Evolutionary conservation across 768 basidiomycete genomes (phyloP).

Genomic region (Mycena leptocephala): DNA sequence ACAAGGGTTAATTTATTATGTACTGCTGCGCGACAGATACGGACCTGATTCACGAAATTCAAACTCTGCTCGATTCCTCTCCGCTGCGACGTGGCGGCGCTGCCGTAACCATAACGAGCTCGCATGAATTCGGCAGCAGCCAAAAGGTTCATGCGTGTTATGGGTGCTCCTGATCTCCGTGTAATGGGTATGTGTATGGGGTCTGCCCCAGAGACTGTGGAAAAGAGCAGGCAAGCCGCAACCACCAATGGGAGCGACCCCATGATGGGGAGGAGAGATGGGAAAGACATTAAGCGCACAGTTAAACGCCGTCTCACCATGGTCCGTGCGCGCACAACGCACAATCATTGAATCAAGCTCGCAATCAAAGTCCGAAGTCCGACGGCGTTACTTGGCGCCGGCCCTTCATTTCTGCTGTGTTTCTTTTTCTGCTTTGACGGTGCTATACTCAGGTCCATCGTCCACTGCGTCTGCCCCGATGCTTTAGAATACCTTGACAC

Average conservation of each 20-base stretch:
- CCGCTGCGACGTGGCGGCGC: slow-evolving; percentile 11
- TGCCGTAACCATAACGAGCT: slow-evolving; percentile 29
- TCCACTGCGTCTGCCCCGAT: too few relatives aligned
- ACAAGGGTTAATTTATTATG: background rate
- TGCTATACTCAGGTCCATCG: too few relatives aligned
- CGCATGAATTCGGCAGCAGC: slow-evolving; percentile 30
- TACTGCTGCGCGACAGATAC: background rate
- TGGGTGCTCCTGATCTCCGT: background rate
- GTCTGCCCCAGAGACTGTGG: slow-evolving; percentile 16
- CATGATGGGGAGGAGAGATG: slow-evolving; percentile 10
- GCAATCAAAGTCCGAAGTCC: too few relatives aligned
- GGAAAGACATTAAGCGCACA: too few relatives aligned
- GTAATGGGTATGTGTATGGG: slow-evolving; percentile 26
- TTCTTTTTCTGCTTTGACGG: too few relatives aligned
- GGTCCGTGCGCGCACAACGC: too few relatives aligned
- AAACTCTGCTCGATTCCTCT: slow-evolving; percentile 21
- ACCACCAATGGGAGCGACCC: slow-evolving; percentile 5
- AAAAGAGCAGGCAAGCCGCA: slow-evolving; percentile 10
- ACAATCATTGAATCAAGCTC: too few relatives aligned
- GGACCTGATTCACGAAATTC: slow-evolving; percentile 31
- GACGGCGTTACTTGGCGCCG: too few relatives aligned
- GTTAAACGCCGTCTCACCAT: too few relatives aligned
- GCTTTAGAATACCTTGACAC: too few relatives aligned
- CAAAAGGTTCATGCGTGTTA: background rate
- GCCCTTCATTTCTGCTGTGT: too few relatives aligned